A percentile compares a stretch with the other conserved stretches of the same genome.
These are phyloP conservation scores for Carex cristatella DNA, from an alignment of 176 grass and related monocot species.

Conservation along the genomic window DNA sequence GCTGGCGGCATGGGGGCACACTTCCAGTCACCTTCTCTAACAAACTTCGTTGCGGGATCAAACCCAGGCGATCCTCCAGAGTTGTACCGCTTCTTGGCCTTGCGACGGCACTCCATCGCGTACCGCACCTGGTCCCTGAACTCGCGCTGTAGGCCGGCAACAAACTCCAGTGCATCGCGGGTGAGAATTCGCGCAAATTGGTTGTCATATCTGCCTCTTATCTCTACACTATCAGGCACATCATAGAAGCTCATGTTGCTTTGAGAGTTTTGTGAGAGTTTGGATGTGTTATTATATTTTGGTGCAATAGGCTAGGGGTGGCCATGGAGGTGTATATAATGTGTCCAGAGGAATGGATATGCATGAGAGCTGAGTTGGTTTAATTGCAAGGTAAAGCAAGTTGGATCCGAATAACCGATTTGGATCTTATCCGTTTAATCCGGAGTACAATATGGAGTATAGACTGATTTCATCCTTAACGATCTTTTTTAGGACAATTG, in stretches of 20 bases:
- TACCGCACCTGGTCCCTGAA: conserved; percentile 62
- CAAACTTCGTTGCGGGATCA: conserved; percentile 54
- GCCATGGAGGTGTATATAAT: neutral
- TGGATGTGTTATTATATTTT: neutral
- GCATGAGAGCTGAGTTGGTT: neutral
- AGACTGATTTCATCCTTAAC: neutral
- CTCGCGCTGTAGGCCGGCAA: conserved; percentile 61
- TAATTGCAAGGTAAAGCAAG: neutral
- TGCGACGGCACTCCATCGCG: conserved; percentile 60
- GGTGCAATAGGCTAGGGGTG: neutral
- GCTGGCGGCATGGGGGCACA: conserved; percentile 61
- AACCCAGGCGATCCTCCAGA: conserved; percentile 55
- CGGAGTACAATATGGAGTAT: neutral
- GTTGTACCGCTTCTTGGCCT: conserved; percentile 64
- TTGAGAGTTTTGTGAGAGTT: neutral
- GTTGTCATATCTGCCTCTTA: conserved; percentile 62
- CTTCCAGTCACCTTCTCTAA: conserved; percentile 51
- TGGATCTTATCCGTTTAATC: neutral
- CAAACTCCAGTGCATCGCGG: conserved; percentile 62
- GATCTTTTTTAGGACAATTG: neutral
- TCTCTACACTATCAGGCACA: conserved; percentile 68
- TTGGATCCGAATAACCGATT: neutral
- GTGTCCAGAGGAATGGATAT: conserved; percentile 13
- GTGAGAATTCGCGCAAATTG: conserved; percentile 65
- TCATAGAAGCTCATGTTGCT: conserved; percentile 39